phyloP scores from a whole-genome alignment of 2,329 filamentous ascomycete species.

The Trichoderma afroharzianum region DNA sequence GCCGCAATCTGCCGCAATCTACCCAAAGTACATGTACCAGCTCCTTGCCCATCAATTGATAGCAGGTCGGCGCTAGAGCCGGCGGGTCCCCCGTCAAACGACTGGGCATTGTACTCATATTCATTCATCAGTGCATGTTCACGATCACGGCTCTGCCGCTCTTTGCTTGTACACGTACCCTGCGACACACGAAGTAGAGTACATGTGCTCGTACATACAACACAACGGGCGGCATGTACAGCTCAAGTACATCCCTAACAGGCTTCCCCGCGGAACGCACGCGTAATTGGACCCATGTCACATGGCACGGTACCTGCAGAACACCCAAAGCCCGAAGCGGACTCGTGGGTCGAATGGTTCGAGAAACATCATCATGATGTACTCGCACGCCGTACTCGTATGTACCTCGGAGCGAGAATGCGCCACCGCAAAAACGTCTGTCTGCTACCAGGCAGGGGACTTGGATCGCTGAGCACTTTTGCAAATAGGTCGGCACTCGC shows the following conservation, averaged over 20 bases:
- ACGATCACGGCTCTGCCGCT: neutral
- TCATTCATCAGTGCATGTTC: neutral
- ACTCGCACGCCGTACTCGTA: neutral
- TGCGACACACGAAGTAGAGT: neutral
- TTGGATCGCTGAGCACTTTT: neutral
- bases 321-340: slow-evolving; percentile 10
- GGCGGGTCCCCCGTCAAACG: neutral
- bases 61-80: slow-evolving; percentile 4
- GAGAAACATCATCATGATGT: slow-evolving; percentile 10
- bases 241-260: slow-evolving; percentile 16
- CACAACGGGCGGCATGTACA: neutral
- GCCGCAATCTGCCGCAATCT: neutral
- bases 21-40: neutral
- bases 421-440: neutral
- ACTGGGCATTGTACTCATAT: neutral
- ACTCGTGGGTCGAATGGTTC: neutral
- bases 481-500: too few relatives aligned
- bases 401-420: neutral
- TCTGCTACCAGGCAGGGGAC: neutral
- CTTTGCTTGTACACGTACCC: neutral
- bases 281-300: slow-evolving; percentile 5
- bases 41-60: neutral
- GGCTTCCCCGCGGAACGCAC: slow-evolving; percentile 17
- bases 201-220: neutral
- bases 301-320: slow-evolving; percentile 15